phyloP scores from a whole-genome alignment of 2,329 filamentous ascomycete genomes.

The Penicillium crustosum region DNA sequence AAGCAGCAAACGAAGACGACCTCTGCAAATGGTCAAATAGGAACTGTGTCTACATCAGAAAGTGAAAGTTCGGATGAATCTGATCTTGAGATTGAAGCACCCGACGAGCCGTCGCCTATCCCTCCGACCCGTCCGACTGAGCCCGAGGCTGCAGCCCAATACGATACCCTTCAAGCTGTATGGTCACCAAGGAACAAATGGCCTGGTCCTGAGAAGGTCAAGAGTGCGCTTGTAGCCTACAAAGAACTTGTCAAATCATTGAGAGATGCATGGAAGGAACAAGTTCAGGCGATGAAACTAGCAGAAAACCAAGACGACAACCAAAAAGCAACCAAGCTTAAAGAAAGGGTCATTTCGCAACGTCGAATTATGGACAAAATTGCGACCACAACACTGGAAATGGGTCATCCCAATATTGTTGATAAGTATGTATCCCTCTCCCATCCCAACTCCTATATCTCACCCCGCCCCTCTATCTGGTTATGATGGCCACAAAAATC shows the following conservation, averaged over 20 bases:
- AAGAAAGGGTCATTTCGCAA: constrained; percentile 58
- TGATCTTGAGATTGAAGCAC: constrained; percentile 52
- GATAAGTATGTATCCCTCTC: constrained; percentile 48
- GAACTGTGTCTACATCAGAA: constrained; percentile 40
- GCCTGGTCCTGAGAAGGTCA: constrained; percentile 53
- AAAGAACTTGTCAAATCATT: constrained; percentile 61
- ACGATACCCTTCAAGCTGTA: constrained; percentile 61
- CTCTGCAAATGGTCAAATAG: constrained; percentile 8
- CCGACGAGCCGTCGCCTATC: constrained; percentile 57
- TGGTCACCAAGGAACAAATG: constrained; percentile 58
- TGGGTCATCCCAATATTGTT: constrained; percentile 48
- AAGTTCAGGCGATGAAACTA: constrained; percentile 55
- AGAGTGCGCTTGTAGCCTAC: constrained; percentile 55
- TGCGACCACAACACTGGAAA: constrained; percentile 43
- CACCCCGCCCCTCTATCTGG: constrained; percentile 22
- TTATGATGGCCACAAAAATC: constrained; percentile 35
- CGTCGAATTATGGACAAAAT: constrained; percentile 58
- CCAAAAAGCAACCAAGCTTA: constrained; percentile 55
- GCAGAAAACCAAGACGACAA: constrained; percentile 59
- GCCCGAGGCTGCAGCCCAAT: constrained; percentile 54
- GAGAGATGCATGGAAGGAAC: constrained; percentile 62
- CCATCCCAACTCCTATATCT: constrained; percentile 10
- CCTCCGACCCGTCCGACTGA: constrained; percentile 54
- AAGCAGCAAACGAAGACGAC: constrained; percentile 22
- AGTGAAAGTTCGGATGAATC: constrained; percentile 54